Conservation (phyloP, 805 yeast species). For the Vanderwaltozyma verrucispora region DNA sequence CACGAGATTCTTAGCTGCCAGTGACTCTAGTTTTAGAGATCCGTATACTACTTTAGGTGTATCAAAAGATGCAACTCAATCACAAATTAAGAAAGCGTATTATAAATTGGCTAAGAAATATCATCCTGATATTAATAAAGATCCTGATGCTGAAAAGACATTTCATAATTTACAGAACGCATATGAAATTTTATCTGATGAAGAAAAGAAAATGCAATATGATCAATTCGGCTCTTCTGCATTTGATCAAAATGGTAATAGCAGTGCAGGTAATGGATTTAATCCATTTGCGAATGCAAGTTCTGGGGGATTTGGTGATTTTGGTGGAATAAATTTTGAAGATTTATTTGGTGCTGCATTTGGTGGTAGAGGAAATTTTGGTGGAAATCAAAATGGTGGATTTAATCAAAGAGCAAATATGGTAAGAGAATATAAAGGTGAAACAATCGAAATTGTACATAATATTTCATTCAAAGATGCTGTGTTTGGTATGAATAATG, state of each 20-base stretch:
- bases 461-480: constrained; percentile 77
- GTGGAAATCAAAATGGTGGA: constrained; percentile 27
- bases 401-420: constrained; percentile 24
- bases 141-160: constrained; percentile 71
- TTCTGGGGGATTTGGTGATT: constrained; percentile 28
- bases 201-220: constrained; percentile 74
- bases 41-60: constrained; percentile 85
- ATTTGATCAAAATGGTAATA: constrained; percentile 50
- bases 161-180: constrained; percentile 93
- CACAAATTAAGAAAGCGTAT: constrained; percentile 92
- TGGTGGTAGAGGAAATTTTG: constrained; percentile 32
- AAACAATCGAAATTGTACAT: constrained; percentile 71
- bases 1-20: constrained; percentile 8
- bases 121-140: constrained; percentile 97
- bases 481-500: constrained; percentile 61
- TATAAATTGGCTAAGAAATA: constrained; percentile 85
- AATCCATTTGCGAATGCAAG: constrained; percentile 8
- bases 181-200: constrained; percentile 82
- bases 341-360: constrained; percentile 53
- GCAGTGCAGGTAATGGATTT: constrained; percentile 37
- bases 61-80: constrained; percentile 51
- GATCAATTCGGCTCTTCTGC: constrained; percentile 90
- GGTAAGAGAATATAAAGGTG: constrained; percentile 76
- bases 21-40: constrained; percentile 34
- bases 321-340: constrained; percentile 45